Percentiles rank a stretch among this genome's conserved stretches.
These are phyloP conservation scores for Aspergillus incahuasiensis DNA, from an alignment of 495 filamentous ascomycete genomes.

Conservation along the genomic window DNA sequence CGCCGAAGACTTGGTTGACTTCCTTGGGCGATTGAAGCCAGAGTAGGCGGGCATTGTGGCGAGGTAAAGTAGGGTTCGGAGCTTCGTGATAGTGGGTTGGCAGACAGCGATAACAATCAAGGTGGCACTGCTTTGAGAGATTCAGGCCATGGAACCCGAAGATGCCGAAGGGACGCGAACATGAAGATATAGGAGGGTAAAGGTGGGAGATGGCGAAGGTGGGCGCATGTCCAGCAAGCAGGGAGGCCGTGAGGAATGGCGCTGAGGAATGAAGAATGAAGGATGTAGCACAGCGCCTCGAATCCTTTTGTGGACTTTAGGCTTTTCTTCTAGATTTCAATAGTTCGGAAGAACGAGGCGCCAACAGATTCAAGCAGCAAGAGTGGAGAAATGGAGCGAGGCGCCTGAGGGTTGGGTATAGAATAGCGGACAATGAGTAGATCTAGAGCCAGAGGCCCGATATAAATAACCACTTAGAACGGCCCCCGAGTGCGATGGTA, in stretches of 20 bases:
- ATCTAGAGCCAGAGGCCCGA: background rate
- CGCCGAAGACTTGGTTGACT: slow-evolving; percentile 24
- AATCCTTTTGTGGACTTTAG: slow-evolving; percentile 1
- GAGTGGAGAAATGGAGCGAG: background rate
- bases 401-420: background rate
- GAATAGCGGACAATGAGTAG: background rate
- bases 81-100: slow-evolving; percentile 5
- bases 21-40: slow-evolving; percentile 25
- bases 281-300: slow-evolving; percentile 20
- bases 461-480: slow-evolving; percentile 3
- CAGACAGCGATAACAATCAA: slow-evolving; percentile 1
- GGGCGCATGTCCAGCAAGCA: slow-evolving; percentile 20
- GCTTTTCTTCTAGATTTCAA: background rate
- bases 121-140: background rate
- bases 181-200: slow-evolving; percentile 13
- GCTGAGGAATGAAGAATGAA: background rate
- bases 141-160: slow-evolving; percentile 20
- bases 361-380: background rate
- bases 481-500: background rate
- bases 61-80: background rate
- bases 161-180: slow-evolving; percentile 10
- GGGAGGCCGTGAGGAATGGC: slow-evolving; percentile 4
- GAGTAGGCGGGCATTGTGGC: slow-evolving; percentile 30
- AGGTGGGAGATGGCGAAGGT: background rate
- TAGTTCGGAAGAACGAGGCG: slow-evolving; percentile 5